A percentile compares a stretch with the other conserved stretches of the same genome.
These are phyloP conservation scores for Wickerhamiella musiphila DNA, from an alignment of 805 yeast genomes.

Conservation along the genomic window DNA sequence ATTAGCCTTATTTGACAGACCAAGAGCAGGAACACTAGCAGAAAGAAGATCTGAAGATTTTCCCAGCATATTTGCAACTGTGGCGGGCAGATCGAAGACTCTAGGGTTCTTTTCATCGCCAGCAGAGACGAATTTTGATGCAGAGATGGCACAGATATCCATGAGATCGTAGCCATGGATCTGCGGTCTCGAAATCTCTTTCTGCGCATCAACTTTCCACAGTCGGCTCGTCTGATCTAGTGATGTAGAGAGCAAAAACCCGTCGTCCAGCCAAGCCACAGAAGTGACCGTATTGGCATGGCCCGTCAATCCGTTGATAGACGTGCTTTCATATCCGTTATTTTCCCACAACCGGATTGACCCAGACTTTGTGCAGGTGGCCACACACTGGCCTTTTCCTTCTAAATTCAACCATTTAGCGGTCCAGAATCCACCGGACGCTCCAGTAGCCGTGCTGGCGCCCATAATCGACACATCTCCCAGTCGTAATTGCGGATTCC, in stretches of 20 bases:
- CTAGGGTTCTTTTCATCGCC: constrained; percentile 91
- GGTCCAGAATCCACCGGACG: constrained; percentile 60
- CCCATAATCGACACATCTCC: constrained; percentile 94
- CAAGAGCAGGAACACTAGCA: constrained; percentile 84
- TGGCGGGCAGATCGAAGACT: constrained; percentile 73
- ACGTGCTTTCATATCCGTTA: constrained; percentile 20
- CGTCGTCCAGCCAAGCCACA: constrained; percentile 44
- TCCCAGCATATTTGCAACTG: constrained; percentile 46
- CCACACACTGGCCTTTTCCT: constrained; percentile 27
- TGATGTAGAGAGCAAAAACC: constrained; percentile 62
- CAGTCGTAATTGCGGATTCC: constrained; percentile 65
- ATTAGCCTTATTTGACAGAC: constrained; percentile 76
- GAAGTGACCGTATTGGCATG: constrained; percentile 61
- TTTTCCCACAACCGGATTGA: constrained; percentile 67
- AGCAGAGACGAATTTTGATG: constrained; percentile 64
- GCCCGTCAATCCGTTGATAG: constrained; percentile 51
- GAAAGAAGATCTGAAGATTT: constrained; percentile 39
- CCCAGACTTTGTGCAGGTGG: constrained; percentile 85
- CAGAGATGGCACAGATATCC: constrained; percentile 44
- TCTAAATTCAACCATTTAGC: constrained; percentile 57
- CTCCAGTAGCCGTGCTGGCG: constrained; percentile 95
- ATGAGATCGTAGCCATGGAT: constrained; percentile 97
- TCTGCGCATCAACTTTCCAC: constrained; percentile 42
- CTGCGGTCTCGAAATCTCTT: constrained; percentile 91
- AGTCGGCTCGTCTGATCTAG: constrained; percentile 87